These are phyloP conservation scores for Ustilago xerochloae DNA, from an alignment of 1,284 basidiomycete species.

Conservation along the genomic window DNA sequence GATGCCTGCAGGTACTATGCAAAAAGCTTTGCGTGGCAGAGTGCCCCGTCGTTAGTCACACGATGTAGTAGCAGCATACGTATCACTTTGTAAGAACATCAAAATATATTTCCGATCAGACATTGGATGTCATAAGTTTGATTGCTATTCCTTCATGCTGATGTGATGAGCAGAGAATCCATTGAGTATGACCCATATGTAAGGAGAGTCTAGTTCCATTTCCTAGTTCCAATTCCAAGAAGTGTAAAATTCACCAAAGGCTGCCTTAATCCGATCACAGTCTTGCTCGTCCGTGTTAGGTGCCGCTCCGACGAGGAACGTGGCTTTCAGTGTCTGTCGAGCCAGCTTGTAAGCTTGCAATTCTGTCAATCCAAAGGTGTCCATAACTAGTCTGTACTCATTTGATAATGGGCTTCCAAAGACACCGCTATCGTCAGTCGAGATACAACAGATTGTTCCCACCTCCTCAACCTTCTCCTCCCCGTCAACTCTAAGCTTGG, in stretches of 20 bases:
- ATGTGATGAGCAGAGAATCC: background rate
- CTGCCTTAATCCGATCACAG: background rate
- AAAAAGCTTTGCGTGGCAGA: slow-evolving; percentile 60
- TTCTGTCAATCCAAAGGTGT: slow-evolving; percentile 22
- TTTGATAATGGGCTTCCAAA: slow-evolving; percentile 41
- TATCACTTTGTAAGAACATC: background rate
- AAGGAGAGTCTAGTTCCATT: background rate
- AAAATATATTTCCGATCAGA: background rate
- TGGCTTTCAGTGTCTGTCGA: slow-evolving; percentile 1
- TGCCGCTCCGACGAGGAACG: slow-evolving; percentile 4
- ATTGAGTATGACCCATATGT: background rate
- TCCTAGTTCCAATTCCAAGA: slow-evolving; percentile 15
- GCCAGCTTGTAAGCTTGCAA: slow-evolving; percentile 12
- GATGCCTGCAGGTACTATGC: slow-evolving; percentile 63
- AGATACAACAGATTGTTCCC: slow-evolving; percentile 26
- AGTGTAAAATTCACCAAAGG: slow-evolving; percentile 4
- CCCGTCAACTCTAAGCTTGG: background rate
- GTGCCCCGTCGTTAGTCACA: slow-evolving; percentile 38
- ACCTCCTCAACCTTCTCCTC: background rate
- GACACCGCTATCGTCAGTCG: slow-evolving; percentile 50
- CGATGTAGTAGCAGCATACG: background rate
- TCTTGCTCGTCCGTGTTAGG: background rate
- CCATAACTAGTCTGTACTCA: slow-evolving; percentile 43
- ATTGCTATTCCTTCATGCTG: background rate
- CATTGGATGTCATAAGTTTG: background rate